These are phyloP conservation scores for Apiotrichum laibachii DNA, from an alignment of 1,284 basidiomycete genomes.

Conservation along the genomic window DNA sequence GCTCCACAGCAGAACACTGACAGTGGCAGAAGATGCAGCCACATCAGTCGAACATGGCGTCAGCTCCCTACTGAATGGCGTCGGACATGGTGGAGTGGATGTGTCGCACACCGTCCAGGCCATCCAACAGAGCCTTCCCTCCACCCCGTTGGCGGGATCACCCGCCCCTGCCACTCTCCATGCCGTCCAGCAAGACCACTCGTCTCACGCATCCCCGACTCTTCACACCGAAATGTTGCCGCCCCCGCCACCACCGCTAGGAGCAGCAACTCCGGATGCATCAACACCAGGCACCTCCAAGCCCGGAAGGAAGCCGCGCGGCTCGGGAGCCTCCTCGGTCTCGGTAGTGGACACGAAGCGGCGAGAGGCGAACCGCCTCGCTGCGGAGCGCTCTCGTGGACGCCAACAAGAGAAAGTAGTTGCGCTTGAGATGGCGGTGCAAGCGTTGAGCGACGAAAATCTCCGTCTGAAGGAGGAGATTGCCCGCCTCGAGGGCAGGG, in stretches of 20 bases:
- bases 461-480: conserved; percentile 39
- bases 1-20: no score
- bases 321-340: conserved; percentile 14
- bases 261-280: background rate
- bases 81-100: background rate
- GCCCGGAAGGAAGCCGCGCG: background rate
- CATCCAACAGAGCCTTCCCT: background rate
- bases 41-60: background rate
- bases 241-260: background rate
- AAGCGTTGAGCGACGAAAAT: conserved; percentile 42
- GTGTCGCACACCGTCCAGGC: background rate
- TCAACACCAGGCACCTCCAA: background rate
- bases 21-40: background rate
- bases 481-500: conserved; percentile 27
- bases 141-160: background rate
- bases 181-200: background rate
- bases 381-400: conserved; percentile 45
- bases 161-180: background rate
- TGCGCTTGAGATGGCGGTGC: conserved; percentile 37
- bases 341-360: conserved; percentile 35
- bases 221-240: background rate
- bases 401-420: conserved; percentile 39
- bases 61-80: background rate
- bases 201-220: background rate
- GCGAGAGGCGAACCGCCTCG: conserved; percentile 49